Percentiles rank a stretch among this genome's conserved stretches.
Conservation (phyloP, 2,329 filamentous ascomycete genomes). For the Talaromyces amestolkiae region DNA sequence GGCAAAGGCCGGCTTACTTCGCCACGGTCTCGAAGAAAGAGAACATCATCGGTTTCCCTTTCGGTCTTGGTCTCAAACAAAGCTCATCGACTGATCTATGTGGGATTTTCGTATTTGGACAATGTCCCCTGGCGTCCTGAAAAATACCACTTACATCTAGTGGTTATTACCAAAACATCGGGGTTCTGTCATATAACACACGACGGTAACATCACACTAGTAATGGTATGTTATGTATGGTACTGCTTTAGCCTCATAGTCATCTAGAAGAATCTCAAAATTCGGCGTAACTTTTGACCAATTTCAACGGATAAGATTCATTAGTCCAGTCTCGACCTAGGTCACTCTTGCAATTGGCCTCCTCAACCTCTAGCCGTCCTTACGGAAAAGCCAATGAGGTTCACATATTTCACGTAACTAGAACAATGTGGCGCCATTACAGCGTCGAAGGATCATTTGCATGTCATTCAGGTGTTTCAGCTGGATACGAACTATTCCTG, state of each 20-base stretch:
- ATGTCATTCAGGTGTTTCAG: not conserved
- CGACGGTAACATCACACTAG: not conserved
- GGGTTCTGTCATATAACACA: not conserved
- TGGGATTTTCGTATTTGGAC: not conserved
- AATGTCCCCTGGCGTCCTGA: not conserved
- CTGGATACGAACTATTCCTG: not conserved
- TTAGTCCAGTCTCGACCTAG: not conserved
- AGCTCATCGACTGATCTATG: not conserved
- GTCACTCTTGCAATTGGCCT: not conserved
- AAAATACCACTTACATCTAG: not conserved
- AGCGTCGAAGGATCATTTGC: not conserved
- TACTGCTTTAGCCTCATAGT: not conserved
- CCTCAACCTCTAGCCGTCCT: not conserved
- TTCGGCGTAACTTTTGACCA: not conserved
- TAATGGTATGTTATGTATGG: not conserved
- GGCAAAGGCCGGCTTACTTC: not conserved
- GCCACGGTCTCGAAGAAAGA: not conserved
- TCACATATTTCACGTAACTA: not conserved
- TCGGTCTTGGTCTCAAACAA: not conserved
- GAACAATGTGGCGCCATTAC: not conserved
- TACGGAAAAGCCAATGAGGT: not conserved
- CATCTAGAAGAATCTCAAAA: not conserved
- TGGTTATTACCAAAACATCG: not conserved
- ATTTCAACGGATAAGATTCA: not conserved
- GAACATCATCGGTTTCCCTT: not conserved